phyloP scores from a whole-genome alignment of 257 asterid genomes.

The Nemophila menziesii region DNA sequence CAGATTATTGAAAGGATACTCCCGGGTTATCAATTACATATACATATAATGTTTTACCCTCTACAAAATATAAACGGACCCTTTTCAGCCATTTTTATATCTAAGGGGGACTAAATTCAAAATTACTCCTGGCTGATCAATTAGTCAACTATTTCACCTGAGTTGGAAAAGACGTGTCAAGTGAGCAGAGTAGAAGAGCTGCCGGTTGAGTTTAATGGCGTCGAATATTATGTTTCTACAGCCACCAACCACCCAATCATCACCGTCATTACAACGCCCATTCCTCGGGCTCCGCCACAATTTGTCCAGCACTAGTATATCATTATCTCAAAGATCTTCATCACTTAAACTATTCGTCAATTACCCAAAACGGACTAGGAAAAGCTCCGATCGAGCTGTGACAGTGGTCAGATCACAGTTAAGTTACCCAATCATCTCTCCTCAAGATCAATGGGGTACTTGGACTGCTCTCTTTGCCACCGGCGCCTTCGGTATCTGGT shows the following conservation, averaged over 20 bases:
- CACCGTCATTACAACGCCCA: background rate
- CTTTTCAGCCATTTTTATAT: too few relatives aligned
- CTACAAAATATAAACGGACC: too few relatives aligned
- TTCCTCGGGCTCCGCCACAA: background rate
- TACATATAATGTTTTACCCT: too few relatives aligned
- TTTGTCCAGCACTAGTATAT: background rate
- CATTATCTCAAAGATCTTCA: background rate
- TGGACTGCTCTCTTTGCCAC: conserved; percentile 91
- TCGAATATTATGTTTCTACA: too few relatives aligned
- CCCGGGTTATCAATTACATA: too few relatives aligned
- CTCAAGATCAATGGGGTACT: conserved; percentile 92
- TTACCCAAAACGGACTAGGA: conserved; percentile 12
- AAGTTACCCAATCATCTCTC: conserved; percentile 63
- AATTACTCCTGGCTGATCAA: too few relatives aligned
- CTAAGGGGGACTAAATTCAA: too few relatives aligned
- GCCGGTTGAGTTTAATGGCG: too few relatives aligned
- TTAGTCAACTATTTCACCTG: too few relatives aligned
- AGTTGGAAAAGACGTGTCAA: too few relatives aligned
- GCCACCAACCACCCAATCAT: background rate
- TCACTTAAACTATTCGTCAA: conserved; percentile 1
- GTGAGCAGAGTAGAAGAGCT: too few relatives aligned
- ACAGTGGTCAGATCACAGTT: conserved; percentile 33
- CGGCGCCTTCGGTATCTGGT: conserved; percentile 94
- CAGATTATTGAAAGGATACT: too few relatives aligned
- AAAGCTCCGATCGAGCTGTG: conserved; percentile 11